phyloP scores from a whole-genome alignment of 768 basidiomycete genomes.

The Clitopilus hobsonii region DNA sequence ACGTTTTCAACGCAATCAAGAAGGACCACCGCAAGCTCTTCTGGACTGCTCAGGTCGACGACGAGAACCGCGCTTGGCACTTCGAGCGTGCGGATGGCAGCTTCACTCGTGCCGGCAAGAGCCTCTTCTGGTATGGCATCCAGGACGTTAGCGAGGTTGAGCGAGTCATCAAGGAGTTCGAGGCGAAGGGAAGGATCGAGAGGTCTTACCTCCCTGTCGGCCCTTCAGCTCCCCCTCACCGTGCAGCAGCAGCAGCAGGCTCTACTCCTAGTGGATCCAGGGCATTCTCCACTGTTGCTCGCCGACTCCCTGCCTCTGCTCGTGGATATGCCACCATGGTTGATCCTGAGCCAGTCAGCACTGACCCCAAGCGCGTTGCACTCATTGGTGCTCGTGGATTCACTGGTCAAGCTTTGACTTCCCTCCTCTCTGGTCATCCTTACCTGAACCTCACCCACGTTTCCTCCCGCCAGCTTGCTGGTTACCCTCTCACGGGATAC shows the following conservation, averaged over 20 bases:
- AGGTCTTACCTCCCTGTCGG: constrained; percentile 88
- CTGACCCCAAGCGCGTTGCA: constrained; percentile 82
- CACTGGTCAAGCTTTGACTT: constrained; percentile 90
- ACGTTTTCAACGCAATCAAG: constrained; percentile 94
- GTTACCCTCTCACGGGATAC: constrained; percentile 75
- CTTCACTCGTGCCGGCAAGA: constrained; percentile 92
- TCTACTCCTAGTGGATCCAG: constrained; percentile 36
- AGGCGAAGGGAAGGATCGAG: constrained; percentile 78
- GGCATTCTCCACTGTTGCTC: constrained; percentile 55
- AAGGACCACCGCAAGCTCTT: constrained; percentile 92
- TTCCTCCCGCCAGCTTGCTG: constrained; percentile 92
- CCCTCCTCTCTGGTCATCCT: constrained; percentile 85
- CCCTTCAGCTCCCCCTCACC: constrained; percentile 59
- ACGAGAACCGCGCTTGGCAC: constrained; percentile 98
- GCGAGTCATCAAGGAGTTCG: constrained; percentile 68
- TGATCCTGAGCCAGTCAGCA: constrained; percentile 28
- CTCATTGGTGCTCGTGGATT: constrained; percentile 95
- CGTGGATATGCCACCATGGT: constrained; percentile 81
- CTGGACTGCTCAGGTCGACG: constrained; percentile 96
- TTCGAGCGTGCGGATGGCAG: constrained; percentile 97
- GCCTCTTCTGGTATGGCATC: constrained; percentile 97
- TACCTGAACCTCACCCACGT: constrained; percentile 89
- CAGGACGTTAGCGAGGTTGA: constrained; percentile 91
- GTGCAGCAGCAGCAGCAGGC: constrained; percentile 20
- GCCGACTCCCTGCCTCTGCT: constrained; percentile 43